Base-by-base conservation (phyloP, 179 eudicot species). In the Gypsophila paniculata region DNA sequence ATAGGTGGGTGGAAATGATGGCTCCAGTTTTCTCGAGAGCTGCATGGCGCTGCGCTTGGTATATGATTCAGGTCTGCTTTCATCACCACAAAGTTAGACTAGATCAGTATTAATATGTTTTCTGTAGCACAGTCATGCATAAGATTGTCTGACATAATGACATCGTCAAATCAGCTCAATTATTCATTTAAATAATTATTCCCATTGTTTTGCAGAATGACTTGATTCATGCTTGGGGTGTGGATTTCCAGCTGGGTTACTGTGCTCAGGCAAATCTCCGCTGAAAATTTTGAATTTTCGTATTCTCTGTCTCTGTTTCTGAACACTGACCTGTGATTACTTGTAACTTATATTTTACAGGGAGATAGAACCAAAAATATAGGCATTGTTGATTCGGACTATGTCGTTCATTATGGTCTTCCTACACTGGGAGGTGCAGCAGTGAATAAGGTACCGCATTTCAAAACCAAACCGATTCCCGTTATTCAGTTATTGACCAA, bases 1-100 rank as follows among this genome's bases (percentile, higher is more conserved):
- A 60, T 82, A 86, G 90, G 82, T 86, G 83, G 82, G 89, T 88
- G 46, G 90, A 88, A 75, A 85, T 86, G 87, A 86, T 88, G 93
- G 93, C 93, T 79, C 93, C 93, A 21, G 93, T 88, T 69, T 86
- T 88, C 78, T 86, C 90, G 55, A 78, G 76, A 72, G 84, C 82
- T 74, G 79, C 93, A 22, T 88, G 93, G 93, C 88, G 86, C 13
- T 88, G 93, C 64, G 76, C 78, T 1, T 88, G 93, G 93, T 66
- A 83, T 73, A 82, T 88, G 85, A 86, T 88, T 61, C 93, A 88
- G 93, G 92, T 88, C 32, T 54, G 60, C 36, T 32, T 61, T 64
- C 59, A 32, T 48, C 65, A 26, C 18, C n/a, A n/a, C n/a, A n/a
- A n/a, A n/a, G n/a, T n/a, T n/a, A n/a, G n/a, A n/a, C n/a, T n/a